Evolutionary conservation across 2,329 filamentous ascomycete species (phyloP).

Genomic region (Metarhizium robertsii): DNA sequence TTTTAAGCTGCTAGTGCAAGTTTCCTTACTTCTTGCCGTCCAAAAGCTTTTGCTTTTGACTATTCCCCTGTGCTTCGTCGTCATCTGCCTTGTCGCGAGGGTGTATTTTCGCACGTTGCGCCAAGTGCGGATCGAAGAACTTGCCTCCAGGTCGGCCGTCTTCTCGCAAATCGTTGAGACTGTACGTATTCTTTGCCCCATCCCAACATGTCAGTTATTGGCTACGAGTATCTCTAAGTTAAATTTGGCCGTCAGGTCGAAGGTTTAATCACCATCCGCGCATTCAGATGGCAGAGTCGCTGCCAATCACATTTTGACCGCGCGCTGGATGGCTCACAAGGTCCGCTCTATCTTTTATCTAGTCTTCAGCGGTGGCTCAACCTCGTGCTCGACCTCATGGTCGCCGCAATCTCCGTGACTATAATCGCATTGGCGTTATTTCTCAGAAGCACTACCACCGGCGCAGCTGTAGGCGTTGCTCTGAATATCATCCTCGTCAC

Average conservation of each 20-base stretch:
- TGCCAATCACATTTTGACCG: background rate
- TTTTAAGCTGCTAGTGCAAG: constrained; percentile 31
- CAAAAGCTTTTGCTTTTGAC: constrained; percentile 34
- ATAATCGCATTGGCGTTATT: constrained; percentile 3
- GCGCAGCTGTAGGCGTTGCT: constrained; percentile 1
- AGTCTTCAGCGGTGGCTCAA: constrained; percentile 9
- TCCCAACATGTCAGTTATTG: too few species aligned
- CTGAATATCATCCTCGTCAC: background rate
- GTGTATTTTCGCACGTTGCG: background rate
- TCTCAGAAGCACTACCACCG: background rate
- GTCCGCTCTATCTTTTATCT: constrained; percentile 13
- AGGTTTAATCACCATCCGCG: constrained; percentile 7
- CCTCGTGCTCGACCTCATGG: constrained; percentile 5
- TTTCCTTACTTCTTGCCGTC: constrained; percentile 32
- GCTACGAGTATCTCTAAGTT: too few species aligned
- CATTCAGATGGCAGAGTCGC: constrained; percentile 6
- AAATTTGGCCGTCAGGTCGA: background rate
- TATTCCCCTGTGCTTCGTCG: constrained; percentile 25
- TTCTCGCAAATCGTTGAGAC: constrained; percentile 13
- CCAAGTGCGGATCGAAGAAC: background rate
- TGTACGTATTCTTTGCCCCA: too few species aligned
- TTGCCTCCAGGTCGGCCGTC: constrained; percentile 2
- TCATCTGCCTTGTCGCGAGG: background rate
- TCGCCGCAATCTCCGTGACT: constrained; percentile 3
- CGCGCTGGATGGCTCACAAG: constrained; percentile 7